These are phyloP conservation scores for Phytophthora idaei DNA, from an alignment of 352 stramenopile genomes.

Conservation along the genomic window DNA sequence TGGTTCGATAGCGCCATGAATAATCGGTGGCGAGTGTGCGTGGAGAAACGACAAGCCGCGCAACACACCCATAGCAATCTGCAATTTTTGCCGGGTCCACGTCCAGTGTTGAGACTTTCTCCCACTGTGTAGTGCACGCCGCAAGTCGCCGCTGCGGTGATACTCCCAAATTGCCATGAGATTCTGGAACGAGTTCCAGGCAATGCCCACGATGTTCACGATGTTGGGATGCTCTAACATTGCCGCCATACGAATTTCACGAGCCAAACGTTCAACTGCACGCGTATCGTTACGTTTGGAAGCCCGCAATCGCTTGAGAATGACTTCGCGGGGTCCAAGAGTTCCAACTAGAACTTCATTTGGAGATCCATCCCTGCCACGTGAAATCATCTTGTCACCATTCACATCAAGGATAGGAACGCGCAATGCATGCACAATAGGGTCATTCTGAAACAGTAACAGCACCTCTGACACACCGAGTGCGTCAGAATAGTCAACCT, in stretches of 20 bases:
- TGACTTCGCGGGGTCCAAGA: conserved; percentile 39
- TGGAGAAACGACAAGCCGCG: conserved; percentile 60
- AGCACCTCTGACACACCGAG: conserved; percentile 53
- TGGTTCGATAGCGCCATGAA: conserved; percentile 64
- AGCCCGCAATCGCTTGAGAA: conserved; percentile 54
- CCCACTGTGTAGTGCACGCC: conserved; percentile 26
- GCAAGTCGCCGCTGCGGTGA: conserved; percentile 50
- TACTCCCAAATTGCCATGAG: conserved; percentile 55
- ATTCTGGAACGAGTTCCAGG: conserved; percentile 70
- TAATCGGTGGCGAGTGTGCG: conserved; percentile 36
- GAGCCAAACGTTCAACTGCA: conserved; percentile 62
- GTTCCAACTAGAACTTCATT: conserved; percentile 53
- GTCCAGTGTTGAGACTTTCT: conserved; percentile 39
- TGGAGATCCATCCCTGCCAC: conserved; percentile 30
- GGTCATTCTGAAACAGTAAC: conserved; percentile 56
- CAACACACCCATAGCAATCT: conserved; percentile 50
- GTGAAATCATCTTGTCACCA: conserved; percentile 43
- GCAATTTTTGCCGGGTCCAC: conserved; percentile 56
- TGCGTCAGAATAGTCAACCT: conserved; percentile 51
- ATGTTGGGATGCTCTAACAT: conserved; percentile 64
- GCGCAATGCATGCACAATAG: conserved; percentile 46
- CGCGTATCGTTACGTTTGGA: conserved; percentile 44
- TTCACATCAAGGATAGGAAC: conserved; percentile 62
- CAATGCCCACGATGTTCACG: conserved; percentile 55
- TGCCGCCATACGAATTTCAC: conserved; percentile 61